Percentiles rank a stretch among this genome's conserved stretches.
These are phyloP conservation scores for Cylindrodendrum hubeiense DNA, from an alignment of 2,329 filamentous ascomycete species.

Conservation along the genomic window DNA sequence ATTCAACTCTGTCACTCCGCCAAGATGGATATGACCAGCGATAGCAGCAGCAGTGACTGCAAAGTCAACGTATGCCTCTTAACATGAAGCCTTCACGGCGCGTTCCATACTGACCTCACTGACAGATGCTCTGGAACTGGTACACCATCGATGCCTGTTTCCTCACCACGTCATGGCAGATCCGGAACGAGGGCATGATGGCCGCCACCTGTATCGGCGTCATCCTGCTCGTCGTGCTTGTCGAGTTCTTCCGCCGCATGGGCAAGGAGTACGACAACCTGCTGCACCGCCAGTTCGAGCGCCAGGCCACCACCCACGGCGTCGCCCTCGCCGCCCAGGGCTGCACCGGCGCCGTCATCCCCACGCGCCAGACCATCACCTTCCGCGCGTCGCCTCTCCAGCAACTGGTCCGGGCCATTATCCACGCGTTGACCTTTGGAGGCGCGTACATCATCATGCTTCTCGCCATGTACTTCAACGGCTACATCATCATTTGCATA, in stretches of 20 bases:
- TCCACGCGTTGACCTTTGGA: constrained; percentile 79
- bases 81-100: background rate
- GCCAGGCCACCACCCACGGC: constrained; percentile 43
- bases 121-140: constrained; percentile 85
- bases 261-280: constrained; percentile 79
- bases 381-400: constrained; percentile 72
- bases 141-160: constrained; percentile 80
- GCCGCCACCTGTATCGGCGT: constrained; percentile 84
- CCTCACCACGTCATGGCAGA: constrained; percentile 76
- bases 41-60: constrained; percentile 41
- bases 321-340: constrained; percentile 36
- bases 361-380: constrained; percentile 42
- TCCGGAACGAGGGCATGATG: constrained; percentile 78
- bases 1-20: background rate
- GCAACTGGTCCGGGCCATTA: constrained; percentile 72
- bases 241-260: constrained; percentile 79
- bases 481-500: constrained; percentile 84
- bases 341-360: constrained; percentile 38
- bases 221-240: constrained; percentile 75
- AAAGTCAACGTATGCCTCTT: constrained; percentile 46
- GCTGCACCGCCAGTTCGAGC: constrained; percentile 65
- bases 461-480: constrained; percentile 71
- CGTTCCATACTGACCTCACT: background rate
- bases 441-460: constrained; percentile 85
- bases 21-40: constrained; percentile 41